Percentiles rank a stretch among this genome's conserved stretches.
These are phyloP conservation scores for Rhizopus sp. DNA, from an alignment of 371 early-diverging fungal genomes.

Conservation along the genomic window DNA sequence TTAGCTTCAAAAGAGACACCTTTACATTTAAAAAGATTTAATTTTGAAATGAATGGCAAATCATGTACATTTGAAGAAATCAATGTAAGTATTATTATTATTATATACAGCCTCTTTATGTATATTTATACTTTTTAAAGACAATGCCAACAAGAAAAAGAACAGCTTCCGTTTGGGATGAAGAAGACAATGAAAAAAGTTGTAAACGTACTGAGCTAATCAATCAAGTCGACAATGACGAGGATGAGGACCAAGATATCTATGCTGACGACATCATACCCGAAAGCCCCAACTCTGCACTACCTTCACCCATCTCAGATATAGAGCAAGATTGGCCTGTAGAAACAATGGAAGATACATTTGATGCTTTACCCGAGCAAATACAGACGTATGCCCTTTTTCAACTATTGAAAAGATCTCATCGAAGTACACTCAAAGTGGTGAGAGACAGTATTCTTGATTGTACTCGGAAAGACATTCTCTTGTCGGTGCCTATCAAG, in stretches of 20 bases:
- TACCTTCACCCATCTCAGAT: constrained; percentile 36
- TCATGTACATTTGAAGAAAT: constrained; percentile 23
- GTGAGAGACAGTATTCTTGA: constrained; percentile 80
- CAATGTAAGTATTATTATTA: constrained; percentile 13
- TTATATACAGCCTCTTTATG: not conserved
- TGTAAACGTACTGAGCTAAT: constrained; percentile 23
- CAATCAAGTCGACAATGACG: constrained; percentile 5
- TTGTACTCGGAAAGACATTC: constrained; percentile 83
- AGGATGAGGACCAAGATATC: constrained; percentile 3
- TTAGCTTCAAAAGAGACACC: constrained; percentile 21
- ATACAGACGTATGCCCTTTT: constrained; percentile 43
- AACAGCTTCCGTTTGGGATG: constrained; percentile 27
- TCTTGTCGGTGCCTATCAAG: constrained; percentile 77
- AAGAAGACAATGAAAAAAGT: constrained; percentile 22
- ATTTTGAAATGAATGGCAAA: constrained; percentile 18
- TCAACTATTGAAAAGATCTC: constrained; percentile 44
- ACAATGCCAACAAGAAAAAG: constrained; percentile 20
- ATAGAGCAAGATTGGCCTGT: constrained; percentile 1
- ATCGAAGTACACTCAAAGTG: constrained; percentile 74
- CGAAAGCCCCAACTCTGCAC: constrained; percentile 38
- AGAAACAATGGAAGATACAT: constrained; percentile 29
- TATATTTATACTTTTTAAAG: not conserved
- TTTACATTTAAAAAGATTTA: constrained; percentile 13
- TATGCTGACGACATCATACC: constrained; percentile 18
- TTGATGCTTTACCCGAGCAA: constrained; percentile 33